Evolutionary conservation across 371 early-diverging fungal genomes (phyloP).

Genomic region (Zychaea mexicana): DNA sequence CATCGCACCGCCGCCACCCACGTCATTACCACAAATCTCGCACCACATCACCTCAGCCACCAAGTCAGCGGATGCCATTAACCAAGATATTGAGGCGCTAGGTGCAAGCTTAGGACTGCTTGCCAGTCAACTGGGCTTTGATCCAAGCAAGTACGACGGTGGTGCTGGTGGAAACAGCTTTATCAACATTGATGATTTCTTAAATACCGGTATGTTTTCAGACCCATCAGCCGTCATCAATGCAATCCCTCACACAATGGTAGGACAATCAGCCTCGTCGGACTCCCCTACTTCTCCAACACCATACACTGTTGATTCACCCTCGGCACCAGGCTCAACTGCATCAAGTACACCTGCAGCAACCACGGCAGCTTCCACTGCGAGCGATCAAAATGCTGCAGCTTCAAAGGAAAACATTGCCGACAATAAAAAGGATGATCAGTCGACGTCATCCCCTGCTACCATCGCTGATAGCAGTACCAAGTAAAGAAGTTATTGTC

Average conservation of each 20-base stretch:
- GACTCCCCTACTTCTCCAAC: neutral
- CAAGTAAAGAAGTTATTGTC: too few relatives aligned
- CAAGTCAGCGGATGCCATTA: slow-evolving; percentile 18
- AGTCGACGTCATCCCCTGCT: too few relatives aligned
- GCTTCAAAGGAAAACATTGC: neutral
- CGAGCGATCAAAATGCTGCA: neutral
- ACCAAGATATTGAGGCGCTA: slow-evolving; percentile 16
- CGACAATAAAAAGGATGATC: neutral
- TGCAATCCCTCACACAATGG: neutral
- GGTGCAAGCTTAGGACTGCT: slow-evolving; percentile 8
- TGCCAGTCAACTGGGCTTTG: slow-evolving; percentile 20
- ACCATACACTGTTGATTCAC: slow-evolving; percentile 10
- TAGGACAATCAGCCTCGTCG: neutral
- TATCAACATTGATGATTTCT: slow-evolving; percentile 24
- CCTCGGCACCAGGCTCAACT: neutral
- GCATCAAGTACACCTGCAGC: slow-evolving; percentile 2
- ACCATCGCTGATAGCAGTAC: too few relatives aligned
- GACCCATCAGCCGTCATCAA: neutral
- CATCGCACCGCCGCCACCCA: neutral
- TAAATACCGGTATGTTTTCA: slow-evolving; percentile 14
- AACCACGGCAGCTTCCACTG: neutral
- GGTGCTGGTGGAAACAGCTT: slow-evolving; percentile 1
- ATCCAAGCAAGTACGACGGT: slow-evolving; percentile 8
- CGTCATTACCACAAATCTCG: slow-evolving; percentile 5
- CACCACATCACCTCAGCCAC: neutral